These are phyloP conservation scores for Auxenochlorella pyrenoidosa DNA, from an alignment of 139 green algal species.

Conservation along the genomic window DNA sequence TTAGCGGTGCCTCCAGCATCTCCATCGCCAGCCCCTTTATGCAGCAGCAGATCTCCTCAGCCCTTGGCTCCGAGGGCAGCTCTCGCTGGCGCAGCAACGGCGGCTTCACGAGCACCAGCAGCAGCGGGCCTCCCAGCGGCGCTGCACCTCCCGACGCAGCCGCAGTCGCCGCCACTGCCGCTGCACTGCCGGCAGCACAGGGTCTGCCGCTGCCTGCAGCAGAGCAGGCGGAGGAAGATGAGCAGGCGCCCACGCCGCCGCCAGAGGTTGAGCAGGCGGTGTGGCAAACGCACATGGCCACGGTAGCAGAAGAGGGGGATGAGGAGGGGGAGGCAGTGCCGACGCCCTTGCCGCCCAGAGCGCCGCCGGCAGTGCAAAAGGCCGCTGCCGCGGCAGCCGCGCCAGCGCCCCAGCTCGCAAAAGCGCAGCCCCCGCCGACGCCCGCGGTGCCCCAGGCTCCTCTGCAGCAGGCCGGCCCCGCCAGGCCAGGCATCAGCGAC, in stretches of 20 bases:
- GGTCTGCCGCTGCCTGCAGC: too few species aligned
- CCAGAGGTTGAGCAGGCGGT: too few species aligned
- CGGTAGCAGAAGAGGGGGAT: neutral
- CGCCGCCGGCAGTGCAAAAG: neutral
- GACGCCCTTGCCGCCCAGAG: neutral
- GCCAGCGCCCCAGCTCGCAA: neutral
- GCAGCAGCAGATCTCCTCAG: conserved; percentile 11
- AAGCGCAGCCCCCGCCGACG: neutral
- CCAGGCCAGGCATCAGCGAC: too few species aligned
- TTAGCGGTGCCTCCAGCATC: conserved; percentile 25
- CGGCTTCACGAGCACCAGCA: neutral
- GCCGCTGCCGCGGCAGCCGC: neutral
- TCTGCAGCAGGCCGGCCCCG: too few species aligned
- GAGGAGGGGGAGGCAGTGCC: neutral
- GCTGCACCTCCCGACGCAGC: too few species aligned
- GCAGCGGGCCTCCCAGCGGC: neutral
- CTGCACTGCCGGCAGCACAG: too few species aligned
- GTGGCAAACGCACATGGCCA: too few species aligned
- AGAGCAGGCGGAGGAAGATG: too few species aligned
- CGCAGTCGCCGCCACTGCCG: too few species aligned
- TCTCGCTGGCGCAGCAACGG: neutral
- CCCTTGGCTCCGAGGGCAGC: neutral
- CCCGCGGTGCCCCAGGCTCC: neutral
- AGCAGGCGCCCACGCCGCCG: too few species aligned
- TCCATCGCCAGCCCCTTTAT: conserved; percentile 33